Evolutionary conservation across 768 basidiomycete species (phyloP).

Genomic region (Mycena rebaudengoi): DNA sequence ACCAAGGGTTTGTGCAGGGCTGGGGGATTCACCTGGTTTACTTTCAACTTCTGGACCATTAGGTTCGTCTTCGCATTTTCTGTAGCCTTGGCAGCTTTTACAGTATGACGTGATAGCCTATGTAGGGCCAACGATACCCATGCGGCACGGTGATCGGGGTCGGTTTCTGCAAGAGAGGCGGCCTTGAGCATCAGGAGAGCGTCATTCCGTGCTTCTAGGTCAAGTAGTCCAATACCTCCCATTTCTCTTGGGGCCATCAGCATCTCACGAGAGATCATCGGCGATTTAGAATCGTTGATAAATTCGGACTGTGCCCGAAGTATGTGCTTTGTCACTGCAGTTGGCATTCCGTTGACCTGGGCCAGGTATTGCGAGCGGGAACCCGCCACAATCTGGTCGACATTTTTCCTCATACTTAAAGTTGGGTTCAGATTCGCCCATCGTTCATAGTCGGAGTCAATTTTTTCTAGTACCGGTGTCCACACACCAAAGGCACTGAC

Average conservation of each 20-base stretch:
- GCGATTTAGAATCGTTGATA: not conserved
- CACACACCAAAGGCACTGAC: too few species aligned
- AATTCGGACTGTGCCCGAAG: not conserved
- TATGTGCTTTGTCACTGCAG: conserved; percentile 20
- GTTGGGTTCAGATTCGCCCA: too few species aligned
- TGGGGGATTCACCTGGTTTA: too few species aligned
- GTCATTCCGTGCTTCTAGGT: not conserved
- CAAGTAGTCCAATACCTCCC: not conserved
- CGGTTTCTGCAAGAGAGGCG: not conserved
- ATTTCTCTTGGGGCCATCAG: too few species aligned
- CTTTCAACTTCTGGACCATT: not conserved
- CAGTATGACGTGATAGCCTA: not conserved
- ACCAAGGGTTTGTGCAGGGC: not conserved
- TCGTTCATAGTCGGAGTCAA: too few species aligned
- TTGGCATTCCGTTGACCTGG: conserved; percentile 49
- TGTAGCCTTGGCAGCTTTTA: not conserved
- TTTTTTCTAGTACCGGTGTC: too few species aligned
- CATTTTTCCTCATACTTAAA: too few species aligned
- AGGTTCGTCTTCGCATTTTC: not conserved
- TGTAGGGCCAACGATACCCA: not conserved
- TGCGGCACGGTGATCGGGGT: not conserved
- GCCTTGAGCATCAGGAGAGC: not conserved
- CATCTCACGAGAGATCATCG: too few species aligned
- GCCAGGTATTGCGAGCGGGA: too few species aligned
- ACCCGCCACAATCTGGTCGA: too few species aligned